Conservation (phyloP, 768 basidiomycete genomes). For the Termitomyces eurrhizus region DNA sequence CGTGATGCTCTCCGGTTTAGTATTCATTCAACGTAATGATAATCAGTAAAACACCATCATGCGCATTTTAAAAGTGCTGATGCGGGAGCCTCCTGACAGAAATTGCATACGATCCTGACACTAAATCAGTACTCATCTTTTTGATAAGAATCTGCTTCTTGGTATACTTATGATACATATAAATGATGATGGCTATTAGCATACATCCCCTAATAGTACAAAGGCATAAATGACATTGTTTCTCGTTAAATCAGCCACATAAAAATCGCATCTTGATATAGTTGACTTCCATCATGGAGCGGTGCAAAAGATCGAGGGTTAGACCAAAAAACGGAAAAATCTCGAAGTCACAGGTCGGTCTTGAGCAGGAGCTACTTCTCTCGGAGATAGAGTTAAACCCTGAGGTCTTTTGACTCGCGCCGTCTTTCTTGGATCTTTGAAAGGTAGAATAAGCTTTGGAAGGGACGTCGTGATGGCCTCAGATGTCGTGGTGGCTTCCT, state of each 20-base stretch:
- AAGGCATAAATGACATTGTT: neutral
- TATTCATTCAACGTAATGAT: neutral
- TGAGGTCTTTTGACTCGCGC: slow-evolving; percentile 30
- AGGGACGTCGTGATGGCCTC: slow-evolving; percentile 6
- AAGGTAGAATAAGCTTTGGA: slow-evolving; percentile 13
- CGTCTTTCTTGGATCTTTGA: slow-evolving; percentile 29
- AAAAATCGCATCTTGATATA: neutral
- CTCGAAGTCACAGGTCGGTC: slow-evolving; percentile 19
- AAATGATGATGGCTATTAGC: neutral
- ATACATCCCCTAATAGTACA: neutral
- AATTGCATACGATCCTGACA: neutral
- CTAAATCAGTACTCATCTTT: neutral
- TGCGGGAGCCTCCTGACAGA: neutral
- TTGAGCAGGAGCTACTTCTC: slow-evolving; percentile 9
- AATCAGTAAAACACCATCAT: neutral
- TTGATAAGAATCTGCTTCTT: neutral
- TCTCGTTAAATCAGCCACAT: neutral
- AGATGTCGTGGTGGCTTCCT: neutral
- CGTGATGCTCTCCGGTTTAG: neutral
- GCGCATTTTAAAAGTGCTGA: neutral
- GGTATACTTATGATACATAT: neutral
- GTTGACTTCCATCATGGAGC: neutral
- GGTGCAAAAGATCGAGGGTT: neutral
- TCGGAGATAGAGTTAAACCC: slow-evolving; percentile 15
- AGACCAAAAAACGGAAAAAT: slow-evolving; percentile 23